Conservation (phyloP, 2,329 filamentous ascomycete genomes). For the Alternaria solani region DNA sequence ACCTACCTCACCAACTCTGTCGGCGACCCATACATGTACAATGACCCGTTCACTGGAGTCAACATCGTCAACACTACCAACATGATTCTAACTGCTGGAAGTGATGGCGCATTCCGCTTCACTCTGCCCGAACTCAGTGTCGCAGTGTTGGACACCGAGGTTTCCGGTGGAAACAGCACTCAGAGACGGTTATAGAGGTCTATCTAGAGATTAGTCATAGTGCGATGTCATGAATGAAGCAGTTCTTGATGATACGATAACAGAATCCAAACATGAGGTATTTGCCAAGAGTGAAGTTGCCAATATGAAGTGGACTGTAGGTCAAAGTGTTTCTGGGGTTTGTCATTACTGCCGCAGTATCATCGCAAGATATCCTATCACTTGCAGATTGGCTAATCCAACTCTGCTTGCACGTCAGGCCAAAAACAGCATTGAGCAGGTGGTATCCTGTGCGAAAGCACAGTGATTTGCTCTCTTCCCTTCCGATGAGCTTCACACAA, state of each 20-base stretch:
- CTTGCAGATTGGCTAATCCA: not conserved
- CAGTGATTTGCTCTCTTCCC: constrained; percentile 19
- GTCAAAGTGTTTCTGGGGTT: not conserved
- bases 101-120: constrained; percentile 61
- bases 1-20: constrained; percentile 56
- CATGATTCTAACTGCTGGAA: constrained; percentile 38
- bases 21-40: constrained; percentile 49
- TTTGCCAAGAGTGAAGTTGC: not conserved
- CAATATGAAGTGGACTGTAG: not conserved
- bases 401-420: not conserved
- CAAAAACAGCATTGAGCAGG: constrained; percentile 18
- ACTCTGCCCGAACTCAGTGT: constrained; percentile 64
- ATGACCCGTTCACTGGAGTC: constrained; percentile 58
- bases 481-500: constrained; percentile 27
- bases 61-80: constrained; percentile 47
- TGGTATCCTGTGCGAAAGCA: constrained; percentile 28
- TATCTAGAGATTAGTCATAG: not conserved
- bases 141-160: constrained; percentile 60
- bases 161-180: constrained; percentile 7
- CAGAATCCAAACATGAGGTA: not conserved
- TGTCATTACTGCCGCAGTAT: accelerated
- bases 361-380: not conserved
- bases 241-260: not conserved
- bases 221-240: not conserved
- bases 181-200: not conserved